Percentiles rank a stretch among this genome's conserved stretches.
phyloP scores from a whole-genome alignment of 805 yeast species.

The Myxozyma nipponensis region DNA sequence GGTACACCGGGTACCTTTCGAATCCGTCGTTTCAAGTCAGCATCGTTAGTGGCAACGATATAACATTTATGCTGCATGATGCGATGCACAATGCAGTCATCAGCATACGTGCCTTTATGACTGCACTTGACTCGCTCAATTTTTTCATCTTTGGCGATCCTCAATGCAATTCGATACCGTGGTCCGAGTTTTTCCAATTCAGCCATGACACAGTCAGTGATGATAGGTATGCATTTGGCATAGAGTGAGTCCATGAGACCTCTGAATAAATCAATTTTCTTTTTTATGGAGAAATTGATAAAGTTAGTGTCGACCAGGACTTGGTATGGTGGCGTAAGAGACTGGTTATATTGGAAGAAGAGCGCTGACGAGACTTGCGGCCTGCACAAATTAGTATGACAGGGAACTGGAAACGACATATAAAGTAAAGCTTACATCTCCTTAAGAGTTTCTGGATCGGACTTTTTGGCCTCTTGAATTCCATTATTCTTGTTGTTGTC shows the following conservation, averaged over 20 bases:
- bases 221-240: constrained; percentile 92
- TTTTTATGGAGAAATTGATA: constrained; percentile 92
- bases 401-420: background rate
- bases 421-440: constrained; percentile 41
- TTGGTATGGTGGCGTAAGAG: constrained; percentile 97
- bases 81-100: constrained; percentile 91
- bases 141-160: constrained; percentile 90
- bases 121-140: constrained; percentile 81
- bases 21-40: constrained; percentile 87
- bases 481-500: constrained; percentile 40
- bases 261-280: constrained; percentile 87
- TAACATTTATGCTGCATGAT: constrained; percentile 92
- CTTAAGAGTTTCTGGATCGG: constrained; percentile 73
- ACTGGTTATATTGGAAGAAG: constrained; percentile 89
- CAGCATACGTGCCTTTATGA: constrained; percentile 96
- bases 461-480: constrained; percentile 41
- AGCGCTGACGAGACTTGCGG: constrained; percentile 96
- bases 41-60: constrained; percentile 97
- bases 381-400: constrained; percentile 36
- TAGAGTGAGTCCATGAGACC: constrained; percentile 95
- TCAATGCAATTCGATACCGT: constrained; percentile 85
- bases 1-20: constrained; percentile 98
- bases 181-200: constrained; percentile 96
- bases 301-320: constrained; percentile 94
- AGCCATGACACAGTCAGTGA: constrained; percentile 97